phyloP scores from a whole-genome alignment of 495 filamentous ascomycete species.

The Neurospora pannonica region DNA sequence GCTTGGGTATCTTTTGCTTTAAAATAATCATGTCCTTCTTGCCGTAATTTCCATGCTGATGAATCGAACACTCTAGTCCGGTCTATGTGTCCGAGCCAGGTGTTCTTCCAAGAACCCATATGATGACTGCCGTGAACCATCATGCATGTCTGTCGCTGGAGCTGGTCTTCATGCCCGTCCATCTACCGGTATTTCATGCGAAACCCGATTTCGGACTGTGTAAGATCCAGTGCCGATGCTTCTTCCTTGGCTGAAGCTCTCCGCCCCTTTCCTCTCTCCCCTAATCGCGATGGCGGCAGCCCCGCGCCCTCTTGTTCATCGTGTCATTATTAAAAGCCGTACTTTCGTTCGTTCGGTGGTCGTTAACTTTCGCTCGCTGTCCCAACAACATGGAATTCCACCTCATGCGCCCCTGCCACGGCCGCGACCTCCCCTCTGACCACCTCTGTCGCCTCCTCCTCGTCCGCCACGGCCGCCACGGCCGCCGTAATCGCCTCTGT shows the following conservation, averaged over 20 bases:
- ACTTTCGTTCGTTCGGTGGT: not conserved
- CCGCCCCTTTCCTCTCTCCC: not conserved
- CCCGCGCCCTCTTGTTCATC: not conserved
- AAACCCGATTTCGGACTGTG: not conserved
- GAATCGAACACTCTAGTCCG: not conserved
- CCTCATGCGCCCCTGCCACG: slow-evolving; percentile 22
- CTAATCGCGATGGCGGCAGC: not conserved
- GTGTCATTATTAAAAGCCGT: not conserved
- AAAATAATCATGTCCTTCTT: not conserved
- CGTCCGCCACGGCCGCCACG: slow-evolving; percentile 45
- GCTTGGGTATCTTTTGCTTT: not conserved
- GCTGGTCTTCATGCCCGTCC: not conserved
- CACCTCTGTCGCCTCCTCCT: slow-evolving; percentile 30
- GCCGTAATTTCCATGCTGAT: not conserved
- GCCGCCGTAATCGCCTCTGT: slow-evolving; percentile 56
- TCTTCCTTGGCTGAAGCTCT: not conserved
- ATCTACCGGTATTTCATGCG: not conserved
- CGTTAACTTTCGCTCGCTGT: not conserved
- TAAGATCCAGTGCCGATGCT: not conserved
- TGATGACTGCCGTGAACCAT: not conserved
- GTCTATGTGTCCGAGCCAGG: not conserved
- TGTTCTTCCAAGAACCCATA: not conserved
- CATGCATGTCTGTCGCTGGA: not conserved
- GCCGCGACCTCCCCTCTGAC: slow-evolving; percentile 42
- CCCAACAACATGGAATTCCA: not conserved